Evolutionary conservation across 495 filamentous ascomycete species (phyloP), one percentile per base, ranked within the genome.

Genomic region (Tuber umbilicatum): DNA sequence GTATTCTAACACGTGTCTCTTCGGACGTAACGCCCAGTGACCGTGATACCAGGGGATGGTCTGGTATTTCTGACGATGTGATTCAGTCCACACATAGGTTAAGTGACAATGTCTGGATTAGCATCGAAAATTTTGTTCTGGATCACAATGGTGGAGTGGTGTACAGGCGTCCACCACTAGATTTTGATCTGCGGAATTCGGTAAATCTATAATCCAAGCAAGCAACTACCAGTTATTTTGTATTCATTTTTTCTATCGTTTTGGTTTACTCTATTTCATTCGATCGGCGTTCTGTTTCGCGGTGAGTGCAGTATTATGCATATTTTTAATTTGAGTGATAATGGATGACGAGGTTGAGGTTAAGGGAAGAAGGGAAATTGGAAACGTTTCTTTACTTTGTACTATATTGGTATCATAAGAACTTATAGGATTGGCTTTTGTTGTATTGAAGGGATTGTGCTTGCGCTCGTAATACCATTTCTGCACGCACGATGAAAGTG

Each of bases 21-120:
- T 31, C 89, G 94, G 50, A 92, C 96, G 17, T 90, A 92, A 72
- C 86, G 93, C 42, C 95, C 95, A 0, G 92, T 92, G 17, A 89
- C 98, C 68, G 98, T 96, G 95, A 94, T 99, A 68, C 95, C 95
- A 12, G 88, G 93, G 47, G 95, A 99, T 82, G 91, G 94, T 78
- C 81, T 98, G 5, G 95, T 1, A 88, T 99, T 43, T 92, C 91
- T 74, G 94, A 97, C 80, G 96, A 99, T 78, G 95, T 98, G 83
- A 89, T 99, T 31, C 86, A 85, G 80, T 85, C 92, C 68, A 97
- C 93, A 23, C 86, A 89, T 74, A 87, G 88, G 76, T 93, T 92
- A 80, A 93, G 89, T 76, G 75, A 69, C 37, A 89, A 93, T 80
- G 90, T 99, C 72, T 97, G 94, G 93, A 92, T 97, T 81, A 94